Evolutionary conservation across 805 yeast genomes (phyloP), one percentile per base, ranked within the genome.

Genomic region (Yarrowia sp.): DNA sequence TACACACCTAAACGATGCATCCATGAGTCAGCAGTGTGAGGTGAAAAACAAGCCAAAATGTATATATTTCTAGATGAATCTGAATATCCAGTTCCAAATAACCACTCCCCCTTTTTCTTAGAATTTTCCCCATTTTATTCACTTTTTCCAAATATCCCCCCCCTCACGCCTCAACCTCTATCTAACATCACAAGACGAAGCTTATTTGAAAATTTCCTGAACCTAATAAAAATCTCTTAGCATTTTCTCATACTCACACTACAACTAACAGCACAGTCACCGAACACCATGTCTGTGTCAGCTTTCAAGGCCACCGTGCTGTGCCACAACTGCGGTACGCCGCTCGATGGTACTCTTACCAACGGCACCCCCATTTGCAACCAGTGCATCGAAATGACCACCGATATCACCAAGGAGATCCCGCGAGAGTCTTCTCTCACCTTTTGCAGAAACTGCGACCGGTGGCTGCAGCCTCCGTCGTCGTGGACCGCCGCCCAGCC

Each of bases 271-370:
- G 7, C 14, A 56, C 46, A 20, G 17, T 43, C 17, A 10, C 15
- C n/a, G 15, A 14, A 20, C 56, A 20, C 19, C 63, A 56, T 58
- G 64, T 58, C 64, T 13, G 64, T 61, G 55, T 47, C 66, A 8
- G 60, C 60, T 33, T 64, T 52, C 67, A 34, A 64, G 17, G 96
- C 98, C 40, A 95, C 98, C 1, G 95, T 95, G 70, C 86, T 95
- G 69, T 95, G 99, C 83, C 92, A 97, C 80, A 92, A 91, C 88
- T 95, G 99, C 88, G 98, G 98, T 80, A 91, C 90, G 68, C 98
- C 98, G 52, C 91, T 95, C 86, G 98, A 95, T 76, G 98, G 98
- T 52, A 91, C 98, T 30, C 71, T 71, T 19, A 61, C 46, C 36
- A 47, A 38, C 19, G 66, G 66, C 1, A 81, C 93, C 68, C 96